Evolutionary conservation across 208 protist species (phyloP).

Genomic region (Zelonia costaricensis): DNA sequence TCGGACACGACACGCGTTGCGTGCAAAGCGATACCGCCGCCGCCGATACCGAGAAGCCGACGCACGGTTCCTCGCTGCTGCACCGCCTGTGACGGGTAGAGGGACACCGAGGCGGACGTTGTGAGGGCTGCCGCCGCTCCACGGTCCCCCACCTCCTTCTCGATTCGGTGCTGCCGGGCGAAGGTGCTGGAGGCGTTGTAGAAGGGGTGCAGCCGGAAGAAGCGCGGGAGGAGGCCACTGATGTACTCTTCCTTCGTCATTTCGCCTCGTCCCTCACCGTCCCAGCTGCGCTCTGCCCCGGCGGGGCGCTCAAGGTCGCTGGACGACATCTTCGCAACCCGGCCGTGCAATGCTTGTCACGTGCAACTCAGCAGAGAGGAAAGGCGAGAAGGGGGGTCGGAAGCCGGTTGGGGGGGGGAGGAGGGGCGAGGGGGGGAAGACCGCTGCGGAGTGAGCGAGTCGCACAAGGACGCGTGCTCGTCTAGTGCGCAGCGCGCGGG

Average conservation of each 20-base stretch:
- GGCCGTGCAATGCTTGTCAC: too few relatives aligned
- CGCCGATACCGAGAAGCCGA: constrained; percentile 49
- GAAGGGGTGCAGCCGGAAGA: constrained; percentile 21
- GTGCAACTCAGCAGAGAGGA: too few relatives aligned
- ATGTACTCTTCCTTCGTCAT: constrained; percentile 13
- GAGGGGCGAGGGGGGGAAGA: too few relatives aligned
- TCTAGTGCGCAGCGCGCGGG: too few relatives aligned
- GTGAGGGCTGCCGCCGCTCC: not conserved
- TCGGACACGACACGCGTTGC: constrained; percentile 33
- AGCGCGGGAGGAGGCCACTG: not conserved
- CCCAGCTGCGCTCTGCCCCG: not conserved
- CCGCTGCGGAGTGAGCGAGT: too few relatives aligned
- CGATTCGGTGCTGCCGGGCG: not conserved
- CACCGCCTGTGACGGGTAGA: not conserved
- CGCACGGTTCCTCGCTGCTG: constrained; percentile 2
- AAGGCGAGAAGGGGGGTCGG: too few relatives aligned
- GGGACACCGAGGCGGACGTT: not conserved
- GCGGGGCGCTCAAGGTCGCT: too few relatives aligned
- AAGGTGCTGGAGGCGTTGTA: constrained; percentile 10
- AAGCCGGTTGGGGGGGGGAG: too few relatives aligned
- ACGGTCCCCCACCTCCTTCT: constrained; percentile 1
- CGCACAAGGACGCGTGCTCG: too few relatives aligned
- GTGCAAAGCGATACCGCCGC: constrained; percentile 37
- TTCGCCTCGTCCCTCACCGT: not conserved
- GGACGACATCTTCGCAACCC: too few relatives aligned